Evolutionary conservation across 2,329 filamentous ascomycete genomes (phyloP).

Genomic region (Epichloe uncinata): DNA sequence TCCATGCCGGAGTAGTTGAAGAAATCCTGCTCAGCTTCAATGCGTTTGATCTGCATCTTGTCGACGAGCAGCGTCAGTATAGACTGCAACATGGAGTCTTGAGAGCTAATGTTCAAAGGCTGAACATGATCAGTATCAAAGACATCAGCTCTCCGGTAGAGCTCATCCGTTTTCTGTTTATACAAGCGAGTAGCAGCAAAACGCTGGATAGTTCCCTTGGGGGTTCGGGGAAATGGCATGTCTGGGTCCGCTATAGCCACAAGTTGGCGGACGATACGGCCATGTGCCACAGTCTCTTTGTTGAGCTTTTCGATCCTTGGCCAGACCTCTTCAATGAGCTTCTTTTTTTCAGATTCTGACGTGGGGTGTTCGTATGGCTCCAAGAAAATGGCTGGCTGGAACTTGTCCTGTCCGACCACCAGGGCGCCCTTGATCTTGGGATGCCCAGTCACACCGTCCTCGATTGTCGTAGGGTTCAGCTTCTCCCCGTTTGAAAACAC

Average conservation of each 20-base stretch:
- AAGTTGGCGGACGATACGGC: constrained; percentile 28
- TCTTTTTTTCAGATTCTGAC: constrained; percentile 9
- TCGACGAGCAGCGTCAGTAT: constrained; percentile 10
- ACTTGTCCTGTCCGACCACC: constrained; percentile 29
- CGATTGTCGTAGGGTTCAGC: constrained; percentile 26
- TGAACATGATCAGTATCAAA: not conserved
- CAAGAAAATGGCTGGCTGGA: constrained; percentile 34
- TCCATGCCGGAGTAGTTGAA: constrained; percentile 25
- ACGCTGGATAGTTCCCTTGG: constrained; percentile 34
- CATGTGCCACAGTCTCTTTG: constrained; percentile 29
- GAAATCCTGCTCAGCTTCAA: constrained; percentile 20
- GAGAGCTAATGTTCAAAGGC: constrained; percentile 11
- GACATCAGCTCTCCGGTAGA: constrained; percentile 21
- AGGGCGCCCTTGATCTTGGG: constrained; percentile 17
- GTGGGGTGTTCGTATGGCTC: constrained; percentile 25
- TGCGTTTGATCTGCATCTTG: constrained; percentile 6
- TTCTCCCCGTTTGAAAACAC: constrained; percentile 29
- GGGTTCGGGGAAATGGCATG: constrained; percentile 30
- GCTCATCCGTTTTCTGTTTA: constrained; percentile 26
- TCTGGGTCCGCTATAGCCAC: constrained; percentile 24
- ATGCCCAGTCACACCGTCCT: constrained; percentile 18
- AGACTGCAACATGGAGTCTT: constrained; percentile 12
- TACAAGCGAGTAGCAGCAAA: constrained; percentile 26
- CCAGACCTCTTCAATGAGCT: constrained; percentile 31
- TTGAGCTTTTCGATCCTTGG: constrained; percentile 29